Evolutionary conservation across 352 stramenopile genomes (phyloP).

Genomic region (Pythium phragmitis): DNA sequence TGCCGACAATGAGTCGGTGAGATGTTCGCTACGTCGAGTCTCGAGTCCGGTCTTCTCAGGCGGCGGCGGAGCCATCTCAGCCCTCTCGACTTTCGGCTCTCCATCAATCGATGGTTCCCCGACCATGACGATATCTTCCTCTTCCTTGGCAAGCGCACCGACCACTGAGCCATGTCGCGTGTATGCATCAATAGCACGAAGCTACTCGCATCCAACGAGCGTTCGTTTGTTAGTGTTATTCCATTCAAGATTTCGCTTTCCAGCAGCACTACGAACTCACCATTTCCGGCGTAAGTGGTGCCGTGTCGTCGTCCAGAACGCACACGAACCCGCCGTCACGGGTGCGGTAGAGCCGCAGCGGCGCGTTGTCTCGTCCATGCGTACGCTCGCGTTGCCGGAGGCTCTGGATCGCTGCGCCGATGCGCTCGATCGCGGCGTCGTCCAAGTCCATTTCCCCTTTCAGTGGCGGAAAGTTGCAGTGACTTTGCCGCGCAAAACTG

Average conservation of each 20-base stretch:
- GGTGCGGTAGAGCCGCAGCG: slow-evolving; percentile 46
- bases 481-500: slow-evolving; percentile 3
- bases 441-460: slow-evolving; percentile 18
- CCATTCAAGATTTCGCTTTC: background rate
- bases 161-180: slow-evolving; percentile 13
- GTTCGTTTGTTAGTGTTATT: slow-evolving; percentile 12
- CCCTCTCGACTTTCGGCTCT: background rate
- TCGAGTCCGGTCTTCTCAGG: background rate
- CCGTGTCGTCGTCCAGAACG: slow-evolving; percentile 54
- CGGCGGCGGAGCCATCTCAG: background rate
- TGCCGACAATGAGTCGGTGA: too few relatives aligned
- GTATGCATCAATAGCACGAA: slow-evolving; percentile 43
- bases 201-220: slow-evolving; percentile 17
- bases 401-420: slow-evolving; percentile 18
- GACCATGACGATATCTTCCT: background rate
- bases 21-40: background rate
- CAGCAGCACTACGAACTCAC: slow-evolving; percentile 22
- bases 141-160: background rate
- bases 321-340: slow-evolving; percentile 49
- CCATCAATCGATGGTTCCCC: background rate
- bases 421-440: slow-evolving; percentile 21
- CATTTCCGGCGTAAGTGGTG: slow-evolving; percentile 53
- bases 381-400: slow-evolving; percentile 10
- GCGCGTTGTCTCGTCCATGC: background rate
- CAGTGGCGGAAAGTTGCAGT: background rate